phyloP scores from a whole-genome alignment of 2,329 filamentous ascomycete species.

The Chaetomiaceae sp. region DNA sequence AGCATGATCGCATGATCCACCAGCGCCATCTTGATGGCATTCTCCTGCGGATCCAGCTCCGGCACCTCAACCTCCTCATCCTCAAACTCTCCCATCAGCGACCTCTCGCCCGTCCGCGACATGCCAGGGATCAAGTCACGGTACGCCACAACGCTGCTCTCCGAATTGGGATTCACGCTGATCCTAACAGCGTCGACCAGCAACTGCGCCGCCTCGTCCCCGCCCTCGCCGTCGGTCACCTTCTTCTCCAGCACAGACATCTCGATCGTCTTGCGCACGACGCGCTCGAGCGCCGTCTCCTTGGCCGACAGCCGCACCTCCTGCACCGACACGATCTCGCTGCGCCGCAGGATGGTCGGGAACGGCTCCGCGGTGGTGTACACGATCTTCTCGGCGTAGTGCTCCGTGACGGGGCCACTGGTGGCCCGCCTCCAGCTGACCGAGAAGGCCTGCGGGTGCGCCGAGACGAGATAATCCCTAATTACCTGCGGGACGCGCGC shows the following conservation, averaged over 20 bases:
- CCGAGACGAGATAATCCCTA: conserved; percentile 79
- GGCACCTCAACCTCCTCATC: conserved; percentile 43
- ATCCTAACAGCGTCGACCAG: conserved; percentile 72
- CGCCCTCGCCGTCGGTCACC: conserved; percentile 60
- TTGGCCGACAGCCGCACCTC: conserved; percentile 66
- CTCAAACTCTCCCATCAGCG: conserved; percentile 35
- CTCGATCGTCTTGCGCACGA: conserved; percentile 85
- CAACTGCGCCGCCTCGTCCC: conserved; percentile 58
- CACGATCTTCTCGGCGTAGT: conserved; percentile 76
- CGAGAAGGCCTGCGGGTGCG: conserved; percentile 73
- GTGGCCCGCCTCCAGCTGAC: conserved; percentile 68
- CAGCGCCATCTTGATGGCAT: conserved; percentile 76
- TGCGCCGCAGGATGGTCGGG: conserved; percentile 83
- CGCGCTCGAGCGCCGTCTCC: conserved; percentile 86
- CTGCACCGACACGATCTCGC: conserved; percentile 69
- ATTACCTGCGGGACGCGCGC: conserved; percentile 78
- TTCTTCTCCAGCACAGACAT: conserved; percentile 71
- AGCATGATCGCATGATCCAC: conserved; percentile 86
- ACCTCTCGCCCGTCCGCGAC: conserved; percentile 37
- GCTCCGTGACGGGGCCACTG: conserved; percentile 62
- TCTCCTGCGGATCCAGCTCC: conserved; percentile 58
- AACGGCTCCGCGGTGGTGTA: conserved; percentile 83
- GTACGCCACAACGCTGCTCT: conserved; percentile 75
- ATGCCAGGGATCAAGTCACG: conserved; percentile 63
- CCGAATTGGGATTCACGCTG: conserved; percentile 67